A percentile compares a stretch with the other conserved stretches of the same genome.
These are phyloP conservation scores for Fusarium transvaalense DNA, from an alignment of 2,329 filamentous ascomycete species.

Conservation along the genomic window DNA sequence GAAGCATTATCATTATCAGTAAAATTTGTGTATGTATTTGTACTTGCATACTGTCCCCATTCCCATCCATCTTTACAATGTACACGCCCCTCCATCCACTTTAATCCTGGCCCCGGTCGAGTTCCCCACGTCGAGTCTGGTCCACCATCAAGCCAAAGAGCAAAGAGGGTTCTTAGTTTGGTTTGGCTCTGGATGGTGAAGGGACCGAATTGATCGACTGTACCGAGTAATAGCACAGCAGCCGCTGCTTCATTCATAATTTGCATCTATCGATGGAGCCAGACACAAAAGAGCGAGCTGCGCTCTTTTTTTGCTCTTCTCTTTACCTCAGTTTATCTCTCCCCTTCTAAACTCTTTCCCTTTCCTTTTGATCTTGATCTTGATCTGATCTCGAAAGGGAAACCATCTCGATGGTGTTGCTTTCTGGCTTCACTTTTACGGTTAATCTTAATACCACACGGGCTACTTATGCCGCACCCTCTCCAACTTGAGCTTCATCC, in stretches of 20 bases:
- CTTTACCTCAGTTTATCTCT: slow-evolving; percentile 12
- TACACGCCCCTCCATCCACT: slow-evolving; percentile 38
- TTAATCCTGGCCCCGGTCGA: slow-evolving; percentile 28
- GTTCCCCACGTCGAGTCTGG: slow-evolving; percentile 38
- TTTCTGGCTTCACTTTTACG: slow-evolving; percentile 28
- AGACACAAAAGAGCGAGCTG: slow-evolving; percentile 46
- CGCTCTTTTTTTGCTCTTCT: slow-evolving; percentile 45
- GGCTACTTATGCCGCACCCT: slow-evolving; percentile 38
- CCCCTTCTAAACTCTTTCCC: slow-evolving; percentile 10
- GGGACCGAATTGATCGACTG: slow-evolving; percentile 40
- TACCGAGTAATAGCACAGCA: slow-evolving; percentile 31
- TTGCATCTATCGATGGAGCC: slow-evolving; percentile 32
- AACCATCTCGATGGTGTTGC: slow-evolving; percentile 13
- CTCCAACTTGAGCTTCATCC: slow-evolving; percentile 21
- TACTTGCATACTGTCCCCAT: slow-evolving; percentile 22
- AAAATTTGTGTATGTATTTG: slow-evolving; percentile 31
- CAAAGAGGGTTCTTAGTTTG: slow-evolving; percentile 38
- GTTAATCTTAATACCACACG: slow-evolving; percentile 9
- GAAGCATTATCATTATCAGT: slow-evolving; percentile 23
- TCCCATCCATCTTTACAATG: slow-evolving; percentile 5
- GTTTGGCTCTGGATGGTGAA: slow-evolving; percentile 35
- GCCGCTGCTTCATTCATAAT: slow-evolving; percentile 47
- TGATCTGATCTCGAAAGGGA: slow-evolving; percentile 8
- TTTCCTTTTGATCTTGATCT: slow-evolving; percentile 4
- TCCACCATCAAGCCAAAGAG: slow-evolving; percentile 34